Conservation (phyloP, 176 grass and related monocot species). For the bread wheat (Triticum aestivum) region DNA sequence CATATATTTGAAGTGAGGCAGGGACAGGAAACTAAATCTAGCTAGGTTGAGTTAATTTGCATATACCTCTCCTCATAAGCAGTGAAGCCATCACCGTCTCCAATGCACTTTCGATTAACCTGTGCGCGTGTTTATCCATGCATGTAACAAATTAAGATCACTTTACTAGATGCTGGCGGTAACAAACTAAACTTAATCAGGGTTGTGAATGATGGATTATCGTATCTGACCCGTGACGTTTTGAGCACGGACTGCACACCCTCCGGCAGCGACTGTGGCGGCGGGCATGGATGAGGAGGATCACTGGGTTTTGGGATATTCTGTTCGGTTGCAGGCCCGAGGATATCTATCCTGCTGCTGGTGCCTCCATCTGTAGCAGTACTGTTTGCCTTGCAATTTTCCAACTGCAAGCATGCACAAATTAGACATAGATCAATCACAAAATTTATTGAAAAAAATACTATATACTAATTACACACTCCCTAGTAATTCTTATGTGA, state of each 20-base stretch:
- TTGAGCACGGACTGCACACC: constrained; percentile 15
- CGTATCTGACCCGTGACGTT: constrained; percentile 31
- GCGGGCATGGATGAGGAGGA: not conserved
- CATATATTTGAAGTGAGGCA: not conserved
- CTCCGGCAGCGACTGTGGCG: not conserved
- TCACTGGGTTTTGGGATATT: not conserved
- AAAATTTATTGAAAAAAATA: not conserved
- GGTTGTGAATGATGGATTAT: not conserved
- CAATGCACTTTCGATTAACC: constrained; percentile 13
- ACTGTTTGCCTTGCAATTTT: not conserved
- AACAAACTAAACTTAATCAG: not conserved
- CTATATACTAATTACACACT: not conserved
- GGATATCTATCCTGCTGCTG: not conserved
- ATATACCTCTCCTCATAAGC: not conserved
- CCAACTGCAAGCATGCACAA: not conserved
- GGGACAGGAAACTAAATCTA: not conserved
- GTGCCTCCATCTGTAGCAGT: not conserved
- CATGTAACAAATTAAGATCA: not conserved
- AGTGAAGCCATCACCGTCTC: constrained; percentile 39
- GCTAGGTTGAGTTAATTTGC: not conserved
- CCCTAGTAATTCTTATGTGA: not conserved
- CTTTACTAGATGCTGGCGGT: not conserved
- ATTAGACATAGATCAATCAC: not conserved
- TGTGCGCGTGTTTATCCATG: not conserved
- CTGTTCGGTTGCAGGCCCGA: not conserved